Conservation (phyloP, 495 filamentous ascomycete species). For the Talaromyces liani region DNA sequence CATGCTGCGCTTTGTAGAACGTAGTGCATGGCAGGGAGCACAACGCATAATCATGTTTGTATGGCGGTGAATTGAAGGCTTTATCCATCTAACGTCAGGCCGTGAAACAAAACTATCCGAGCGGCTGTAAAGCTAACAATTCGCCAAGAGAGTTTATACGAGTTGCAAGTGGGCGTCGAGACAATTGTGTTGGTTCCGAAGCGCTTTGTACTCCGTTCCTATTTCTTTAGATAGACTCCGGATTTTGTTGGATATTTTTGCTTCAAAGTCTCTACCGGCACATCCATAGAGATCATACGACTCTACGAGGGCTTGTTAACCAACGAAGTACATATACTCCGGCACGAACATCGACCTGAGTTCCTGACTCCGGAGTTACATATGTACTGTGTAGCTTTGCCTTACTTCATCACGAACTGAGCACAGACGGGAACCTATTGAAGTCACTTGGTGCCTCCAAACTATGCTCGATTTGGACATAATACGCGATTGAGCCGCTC, state of each 20-base stretch:
- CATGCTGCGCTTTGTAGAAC: background rate
- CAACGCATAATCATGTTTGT: background rate
- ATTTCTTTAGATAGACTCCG: background rate
- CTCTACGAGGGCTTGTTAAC: background rate
- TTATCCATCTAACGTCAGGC: background rate
- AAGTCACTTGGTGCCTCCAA: background rate
- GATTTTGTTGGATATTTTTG: background rate
- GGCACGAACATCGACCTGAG: background rate
- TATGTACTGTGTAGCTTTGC: background rate
- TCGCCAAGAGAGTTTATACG: background rate
- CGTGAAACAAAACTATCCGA: background rate
- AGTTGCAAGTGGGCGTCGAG: background rate
- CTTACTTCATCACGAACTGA: background rate
- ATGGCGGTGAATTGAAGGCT: background rate
- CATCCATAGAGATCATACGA: background rate
- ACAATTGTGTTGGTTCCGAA: background rate
- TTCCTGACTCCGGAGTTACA: background rate
- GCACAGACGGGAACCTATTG: background rate
- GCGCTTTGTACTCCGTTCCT: background rate
- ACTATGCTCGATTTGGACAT: constrained; percentile 20
- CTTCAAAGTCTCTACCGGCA: background rate
- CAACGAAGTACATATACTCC: background rate
- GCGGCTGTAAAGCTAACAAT: background rate
- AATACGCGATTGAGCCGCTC: background rate
- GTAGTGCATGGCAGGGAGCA: background rate